These are phyloP conservation scores for Fonsecaea nubica DNA, from an alignment of 2,329 filamentous ascomycete genomes.

Conservation along the genomic window DNA sequence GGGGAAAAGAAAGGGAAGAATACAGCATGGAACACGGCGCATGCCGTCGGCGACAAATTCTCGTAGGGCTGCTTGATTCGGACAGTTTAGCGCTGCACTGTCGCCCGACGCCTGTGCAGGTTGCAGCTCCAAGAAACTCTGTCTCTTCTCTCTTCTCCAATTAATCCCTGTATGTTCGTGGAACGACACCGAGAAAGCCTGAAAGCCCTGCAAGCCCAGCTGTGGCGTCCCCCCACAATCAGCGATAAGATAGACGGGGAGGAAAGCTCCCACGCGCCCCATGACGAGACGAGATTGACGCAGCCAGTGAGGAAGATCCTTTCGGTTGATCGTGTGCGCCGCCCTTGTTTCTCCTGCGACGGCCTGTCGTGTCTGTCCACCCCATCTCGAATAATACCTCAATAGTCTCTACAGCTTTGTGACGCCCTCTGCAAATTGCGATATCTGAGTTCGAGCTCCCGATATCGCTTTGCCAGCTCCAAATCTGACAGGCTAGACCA, in stretches of 20 bases:
- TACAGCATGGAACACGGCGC: background rate
- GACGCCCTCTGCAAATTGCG: background rate
- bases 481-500: conserved; percentile 21
- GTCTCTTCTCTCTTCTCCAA: conserved; percentile 1
- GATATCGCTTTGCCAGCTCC: conserved; percentile 21
- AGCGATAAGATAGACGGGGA: conserved; percentile 33
- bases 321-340: background rate
- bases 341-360: background rate
- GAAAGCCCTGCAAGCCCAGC: background rate
- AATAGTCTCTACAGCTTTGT: background rate
- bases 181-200: conserved; percentile 5
- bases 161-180: conserved; percentile 5
- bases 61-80: background rate
- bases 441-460: conserved; percentile 11
- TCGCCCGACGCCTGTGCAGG: background rate
- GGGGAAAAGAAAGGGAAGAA: background rate
- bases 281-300: conserved; percentile 9
- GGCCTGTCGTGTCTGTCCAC: background rate
- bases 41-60: background rate
- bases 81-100: background rate
- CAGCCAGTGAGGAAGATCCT: conserved; percentile 1
- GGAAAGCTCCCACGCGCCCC: background rate
- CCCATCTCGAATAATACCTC: conserved; percentile 4
- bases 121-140: background rate
- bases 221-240: conserved; percentile 26